Evolutionary conservation across 2,329 filamentous ascomycete genomes (phyloP).

Genomic region (Trichophyton verrucosum): DNA sequence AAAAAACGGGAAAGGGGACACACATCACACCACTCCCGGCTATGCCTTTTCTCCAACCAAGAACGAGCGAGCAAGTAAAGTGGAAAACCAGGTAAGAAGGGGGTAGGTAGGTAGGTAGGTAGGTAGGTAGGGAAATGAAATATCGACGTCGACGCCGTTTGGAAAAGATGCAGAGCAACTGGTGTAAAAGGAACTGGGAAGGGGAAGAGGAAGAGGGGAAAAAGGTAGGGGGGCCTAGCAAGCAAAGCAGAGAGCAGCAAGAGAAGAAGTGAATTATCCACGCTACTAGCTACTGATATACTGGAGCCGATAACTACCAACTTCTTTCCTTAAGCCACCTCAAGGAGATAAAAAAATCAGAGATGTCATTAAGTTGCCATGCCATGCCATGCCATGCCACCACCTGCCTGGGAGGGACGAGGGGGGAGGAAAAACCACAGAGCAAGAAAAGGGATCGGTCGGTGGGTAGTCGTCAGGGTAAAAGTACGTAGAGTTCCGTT

Average conservation of each 20-base stretch:
- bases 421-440: background rate
- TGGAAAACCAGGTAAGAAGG: background rate
- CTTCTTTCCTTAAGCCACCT: background rate
- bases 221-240: background rate
- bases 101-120: too few relatives aligned
- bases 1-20: background rate
- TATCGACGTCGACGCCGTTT: background rate
- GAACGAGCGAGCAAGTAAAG: background rate
- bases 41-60: background rate
- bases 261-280: conserved; percentile 2
- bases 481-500: too few relatives aligned
- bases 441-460: background rate
- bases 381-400: too few relatives aligned
- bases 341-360: background rate
- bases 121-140: too few relatives aligned
- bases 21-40: background rate
- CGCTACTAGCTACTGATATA: conserved; percentile 2
- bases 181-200: conserved; percentile 5
- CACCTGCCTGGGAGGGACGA: too few relatives aligned
- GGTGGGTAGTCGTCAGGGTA: background rate
- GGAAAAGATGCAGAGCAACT: background rate
- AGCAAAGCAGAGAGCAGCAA: background rate
- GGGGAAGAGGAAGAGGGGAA: conserved; percentile 13
- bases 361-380: background rate
- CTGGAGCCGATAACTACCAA: background rate